Conservation (phyloP, 2,329 filamentous ascomycete species). For the Fusarium udum region DNA sequence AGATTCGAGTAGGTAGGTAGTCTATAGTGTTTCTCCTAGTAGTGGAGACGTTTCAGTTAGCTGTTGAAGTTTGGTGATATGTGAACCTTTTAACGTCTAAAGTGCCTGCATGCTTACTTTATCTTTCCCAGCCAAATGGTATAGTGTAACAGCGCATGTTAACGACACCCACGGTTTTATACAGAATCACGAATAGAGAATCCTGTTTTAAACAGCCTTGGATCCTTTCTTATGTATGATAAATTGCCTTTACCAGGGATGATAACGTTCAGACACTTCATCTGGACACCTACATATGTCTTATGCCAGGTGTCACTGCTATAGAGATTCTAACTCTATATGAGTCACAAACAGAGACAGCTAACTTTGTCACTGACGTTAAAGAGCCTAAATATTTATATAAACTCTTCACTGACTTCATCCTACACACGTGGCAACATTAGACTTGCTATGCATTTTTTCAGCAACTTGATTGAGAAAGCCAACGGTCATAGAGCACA, state of each 20-base stretch:
- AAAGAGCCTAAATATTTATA: neutral
- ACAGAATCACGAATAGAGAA: neutral
- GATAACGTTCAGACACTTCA: neutral
- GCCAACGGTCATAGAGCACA: neutral
- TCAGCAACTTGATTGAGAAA: neutral
- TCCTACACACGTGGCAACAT: constrained; percentile 10
- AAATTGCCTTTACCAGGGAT: neutral
- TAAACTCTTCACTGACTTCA: neutral
- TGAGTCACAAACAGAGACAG: neutral
- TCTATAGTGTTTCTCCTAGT: neutral
- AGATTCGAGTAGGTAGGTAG: neutral
- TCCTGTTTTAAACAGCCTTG: neutral
- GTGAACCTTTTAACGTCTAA: neutral
- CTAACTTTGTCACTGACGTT: neutral
- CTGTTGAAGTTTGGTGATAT: neutral
- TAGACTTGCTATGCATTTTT: neutral
- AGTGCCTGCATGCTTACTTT: neutral
- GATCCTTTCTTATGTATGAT: neutral
- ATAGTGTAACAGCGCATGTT: neutral
- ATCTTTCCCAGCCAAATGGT: neutral
- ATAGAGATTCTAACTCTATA: neutral
- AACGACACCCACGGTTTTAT: neutral
- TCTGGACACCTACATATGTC: neutral
- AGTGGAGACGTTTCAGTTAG: neutral
- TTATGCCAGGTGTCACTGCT: neutral